Evolutionary conservation across 1,284 basidiomycete genomes (phyloP).

Genomic region (Malassezia pachydermatis): DNA sequence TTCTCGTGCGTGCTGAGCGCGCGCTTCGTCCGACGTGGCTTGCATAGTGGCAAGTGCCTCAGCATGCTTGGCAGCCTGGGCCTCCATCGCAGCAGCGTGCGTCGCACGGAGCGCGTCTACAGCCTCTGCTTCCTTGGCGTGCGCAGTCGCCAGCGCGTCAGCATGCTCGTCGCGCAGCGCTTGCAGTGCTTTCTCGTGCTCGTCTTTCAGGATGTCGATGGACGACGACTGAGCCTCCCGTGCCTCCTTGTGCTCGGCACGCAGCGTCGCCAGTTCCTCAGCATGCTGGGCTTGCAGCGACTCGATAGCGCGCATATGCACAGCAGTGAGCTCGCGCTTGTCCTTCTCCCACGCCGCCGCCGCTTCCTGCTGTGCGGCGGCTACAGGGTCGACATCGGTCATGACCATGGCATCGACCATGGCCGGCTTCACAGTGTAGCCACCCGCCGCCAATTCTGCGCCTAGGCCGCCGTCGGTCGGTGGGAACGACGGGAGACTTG

Average conservation of each 20-base stretch:
- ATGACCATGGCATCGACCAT: constrained; percentile 9
- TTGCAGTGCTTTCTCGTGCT: constrained; percentile 1
- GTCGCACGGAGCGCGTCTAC: not conserved
- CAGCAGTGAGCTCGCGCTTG: not conserved
- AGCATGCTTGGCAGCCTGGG: constrained; percentile 14
- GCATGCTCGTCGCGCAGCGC: not conserved
- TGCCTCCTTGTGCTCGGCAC: not conserved
- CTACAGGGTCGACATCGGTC: constrained; percentile 4
- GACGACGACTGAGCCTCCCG: not conserved
- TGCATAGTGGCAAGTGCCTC: constrained; percentile 20
- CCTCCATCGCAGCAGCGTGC: not conserved
- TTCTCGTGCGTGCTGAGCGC: not conserved
- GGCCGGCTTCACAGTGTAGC: not conserved
- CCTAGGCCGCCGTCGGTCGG: constrained; percentile 1
- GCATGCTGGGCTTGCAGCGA: not conserved
- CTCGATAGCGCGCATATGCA: not conserved
- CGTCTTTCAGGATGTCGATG: not conserved
- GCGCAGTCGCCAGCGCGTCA: not conserved
- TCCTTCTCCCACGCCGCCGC: not conserved
- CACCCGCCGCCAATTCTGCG: constrained; percentile 9
- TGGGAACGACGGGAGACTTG: not conserved
- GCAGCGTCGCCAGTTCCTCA: not conserved
- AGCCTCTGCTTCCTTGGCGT: not conserved
- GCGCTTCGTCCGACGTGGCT: not conserved
- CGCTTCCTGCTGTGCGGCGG: not conserved